These are phyloP conservation scores for Sideroxylon spinosum DNA, from an alignment of 179 eudicot species.

Conservation along the genomic window DNA sequence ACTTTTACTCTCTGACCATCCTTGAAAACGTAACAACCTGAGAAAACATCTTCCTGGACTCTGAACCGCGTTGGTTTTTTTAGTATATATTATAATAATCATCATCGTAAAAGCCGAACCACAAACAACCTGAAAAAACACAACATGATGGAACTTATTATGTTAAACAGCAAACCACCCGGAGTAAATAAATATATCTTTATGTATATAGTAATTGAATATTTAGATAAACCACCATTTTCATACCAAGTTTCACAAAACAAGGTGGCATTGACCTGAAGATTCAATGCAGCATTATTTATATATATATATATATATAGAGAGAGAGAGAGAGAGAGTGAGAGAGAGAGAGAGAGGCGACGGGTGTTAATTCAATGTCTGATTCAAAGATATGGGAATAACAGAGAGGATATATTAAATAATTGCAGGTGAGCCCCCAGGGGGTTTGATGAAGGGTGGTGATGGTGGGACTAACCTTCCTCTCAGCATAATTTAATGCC, in stretches of 20 bases:
- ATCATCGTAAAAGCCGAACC: neutral
- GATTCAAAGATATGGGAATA: conserved; percentile 31
- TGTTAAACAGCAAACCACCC: neutral
- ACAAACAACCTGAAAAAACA: conserved; percentile 17
- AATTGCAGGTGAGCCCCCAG: conserved; percentile 28
- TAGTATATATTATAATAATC: no score
- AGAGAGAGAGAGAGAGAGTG: neutral
- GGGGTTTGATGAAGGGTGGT: conserved; percentile 16
- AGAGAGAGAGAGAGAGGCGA: neutral
- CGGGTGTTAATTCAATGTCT: neutral
- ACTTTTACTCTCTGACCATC: no score
- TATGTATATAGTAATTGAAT: neutral
- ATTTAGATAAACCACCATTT: neutral
- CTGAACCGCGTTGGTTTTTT: neutral
- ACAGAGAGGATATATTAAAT: conserved; percentile 30
- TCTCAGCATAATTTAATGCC: conserved; percentile 18
- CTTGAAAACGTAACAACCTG: no score
- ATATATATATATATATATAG: neutral
- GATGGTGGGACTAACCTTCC: conserved; percentile 1
- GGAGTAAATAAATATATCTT: no score
- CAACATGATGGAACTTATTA: neutral
- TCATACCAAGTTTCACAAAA: neutral
- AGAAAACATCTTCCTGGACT: neutral
- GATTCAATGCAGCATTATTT: neutral
- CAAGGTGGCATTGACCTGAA: conserved; percentile 14